Evolutionary conservation across 2,329 filamentous ascomycete species (phyloP).

Genomic region (Penicillium sp.): DNA sequence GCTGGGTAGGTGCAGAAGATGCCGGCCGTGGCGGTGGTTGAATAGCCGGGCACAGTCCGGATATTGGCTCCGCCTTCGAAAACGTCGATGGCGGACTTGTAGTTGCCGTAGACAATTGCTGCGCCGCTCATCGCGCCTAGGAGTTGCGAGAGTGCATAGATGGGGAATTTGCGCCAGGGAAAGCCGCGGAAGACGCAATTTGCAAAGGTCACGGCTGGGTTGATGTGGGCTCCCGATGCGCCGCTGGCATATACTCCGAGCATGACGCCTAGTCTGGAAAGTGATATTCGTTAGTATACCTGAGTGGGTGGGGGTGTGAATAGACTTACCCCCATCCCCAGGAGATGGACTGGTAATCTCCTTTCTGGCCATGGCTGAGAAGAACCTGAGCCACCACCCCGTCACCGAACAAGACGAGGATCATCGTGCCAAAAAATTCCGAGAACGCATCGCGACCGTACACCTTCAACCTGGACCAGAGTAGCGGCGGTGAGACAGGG

Average conservation of each 20-base stretch:
- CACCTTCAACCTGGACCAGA: slow-evolving; percentile 56
- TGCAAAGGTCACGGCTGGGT: slow-evolving; percentile 68
- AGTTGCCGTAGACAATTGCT: slow-evolving; percentile 62
- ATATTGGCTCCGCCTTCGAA: slow-evolving; percentile 60
- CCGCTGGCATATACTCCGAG: slow-evolving; percentile 64
- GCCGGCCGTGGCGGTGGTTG: slow-evolving; percentile 61
- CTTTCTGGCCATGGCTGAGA: slow-evolving; percentile 50
- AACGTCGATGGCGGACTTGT: slow-evolving; percentile 62
- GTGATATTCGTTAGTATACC: slow-evolving; percentile 1
- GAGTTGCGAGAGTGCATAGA: slow-evolving; percentile 65
- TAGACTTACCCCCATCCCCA: slow-evolving; percentile 50
- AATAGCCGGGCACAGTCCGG: slow-evolving; percentile 59
- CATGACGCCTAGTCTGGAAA: slow-evolving; percentile 62
- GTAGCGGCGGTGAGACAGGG: slow-evolving; percentile 25
- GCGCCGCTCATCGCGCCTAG: slow-evolving; percentile 66
- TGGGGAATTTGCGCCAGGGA: slow-evolving; percentile 67
- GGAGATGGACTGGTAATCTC: slow-evolving; percentile 52
- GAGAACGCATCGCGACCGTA: slow-evolving; percentile 59
- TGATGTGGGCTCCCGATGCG: slow-evolving; percentile 63
- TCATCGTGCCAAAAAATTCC: slow-evolving; percentile 68
- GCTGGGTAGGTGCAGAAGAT: slow-evolving; percentile 72
- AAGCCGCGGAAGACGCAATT: slow-evolving; percentile 68
- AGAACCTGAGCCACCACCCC: slow-evolving; percentile 69
- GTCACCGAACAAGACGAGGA: slow-evolving; percentile 67
- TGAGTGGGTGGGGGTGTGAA: not conserved